Conservation (phyloP, 2,329 filamentous ascomycete species). For the Calcarisporium arbuscula region DNA sequence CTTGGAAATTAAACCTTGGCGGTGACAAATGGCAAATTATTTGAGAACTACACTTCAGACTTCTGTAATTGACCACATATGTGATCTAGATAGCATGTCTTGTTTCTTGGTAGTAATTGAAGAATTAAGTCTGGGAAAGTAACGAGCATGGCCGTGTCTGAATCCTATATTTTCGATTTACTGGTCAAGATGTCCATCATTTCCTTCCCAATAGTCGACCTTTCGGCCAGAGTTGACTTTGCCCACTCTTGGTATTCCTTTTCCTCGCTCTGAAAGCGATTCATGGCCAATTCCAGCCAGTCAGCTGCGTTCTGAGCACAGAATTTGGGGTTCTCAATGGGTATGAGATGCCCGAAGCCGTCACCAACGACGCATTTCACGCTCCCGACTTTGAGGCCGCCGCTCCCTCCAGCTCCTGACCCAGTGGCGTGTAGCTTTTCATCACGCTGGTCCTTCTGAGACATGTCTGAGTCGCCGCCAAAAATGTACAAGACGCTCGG, state of each 20-base stretch:
- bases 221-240: conserved; percentile 41
- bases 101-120: too few relatives aligned
- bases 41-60: too few relatives aligned
- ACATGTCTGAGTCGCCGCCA: conserved; percentile 54
- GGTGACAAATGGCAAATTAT: too few relatives aligned
- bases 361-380: conserved; percentile 62
- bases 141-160: too few relatives aligned
- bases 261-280: conserved; percentile 51
- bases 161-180: too few relatives aligned
- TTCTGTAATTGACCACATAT: too few relatives aligned
- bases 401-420: conserved; percentile 58
- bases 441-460: conserved; percentile 40
- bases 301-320: conserved; percentile 55
- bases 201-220: conserved; percentile 43
- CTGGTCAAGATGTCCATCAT: too few relatives aligned
- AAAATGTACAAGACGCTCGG: conserved; percentile 66
- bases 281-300: conserved; percentile 53
- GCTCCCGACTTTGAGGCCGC: conserved; percentile 55
- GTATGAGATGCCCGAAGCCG: conserved; percentile 69
- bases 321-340: conserved; percentile 67
- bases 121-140: too few relatives aligned
- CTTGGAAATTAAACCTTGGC: too few relatives aligned
- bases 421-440: conserved; percentile 61
- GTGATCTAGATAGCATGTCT: too few relatives aligned
- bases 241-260: conserved; percentile 51